Base-by-base conservation (phyloP, 2,329 filamentous ascomycete species). In the Tetracladium maxilliforme region DNA sequence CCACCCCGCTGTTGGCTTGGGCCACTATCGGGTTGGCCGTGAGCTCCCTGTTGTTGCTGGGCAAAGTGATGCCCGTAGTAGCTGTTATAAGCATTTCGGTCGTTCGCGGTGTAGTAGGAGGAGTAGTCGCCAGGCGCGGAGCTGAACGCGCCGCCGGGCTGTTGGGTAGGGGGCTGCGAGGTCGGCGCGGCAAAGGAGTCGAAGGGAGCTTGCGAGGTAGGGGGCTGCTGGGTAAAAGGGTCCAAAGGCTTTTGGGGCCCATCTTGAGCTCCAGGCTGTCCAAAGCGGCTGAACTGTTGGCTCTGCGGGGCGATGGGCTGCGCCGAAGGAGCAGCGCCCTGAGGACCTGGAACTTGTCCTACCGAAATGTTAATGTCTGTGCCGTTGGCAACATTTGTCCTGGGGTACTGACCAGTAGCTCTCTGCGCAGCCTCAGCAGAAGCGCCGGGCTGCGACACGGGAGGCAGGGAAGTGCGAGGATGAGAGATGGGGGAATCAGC, bases 401-500 rank as follows among this genome's bases (percentile, higher is more conserved):
- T n/a, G n/a, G n/a, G n/a, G n/a, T n/a, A n/a, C n/a, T n/a, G n/a
- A n/a, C n/a, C n/a, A n/a, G n/a, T n/a, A n/a, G n/a, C n/a, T n/a
- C n/a, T n/a, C n/a, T n/a, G 41, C 16, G 62, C 52, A 11, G 64
- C 52, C 32, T 71, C 65, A 12, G 58, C 47, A 22, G 44, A 43
- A 10, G 67, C 72, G n/a, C n/a, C n/a, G n/a, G n/a, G n/a, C n/a
- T n/a, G n/a, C n/a, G n/a, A n/a, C n/a, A n/a, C n/a, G 19, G 86
- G 86, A 36, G 90, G 87, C 14, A 95, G 65, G 9, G 87, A 80
- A 33, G 90, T 77, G 40, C 86, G 73, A 33, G 90, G 87, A 37
- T 81, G 73, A 27, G 82, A 67, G 33, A 87, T 71, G 18, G 90
- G 90, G 11, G 90, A 94, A 46, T 93, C 86, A 37, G 87, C 82